Evolutionary conservation across 176 grass and related monocot species (phyloP).

Genomic region (Poa annua): DNA sequence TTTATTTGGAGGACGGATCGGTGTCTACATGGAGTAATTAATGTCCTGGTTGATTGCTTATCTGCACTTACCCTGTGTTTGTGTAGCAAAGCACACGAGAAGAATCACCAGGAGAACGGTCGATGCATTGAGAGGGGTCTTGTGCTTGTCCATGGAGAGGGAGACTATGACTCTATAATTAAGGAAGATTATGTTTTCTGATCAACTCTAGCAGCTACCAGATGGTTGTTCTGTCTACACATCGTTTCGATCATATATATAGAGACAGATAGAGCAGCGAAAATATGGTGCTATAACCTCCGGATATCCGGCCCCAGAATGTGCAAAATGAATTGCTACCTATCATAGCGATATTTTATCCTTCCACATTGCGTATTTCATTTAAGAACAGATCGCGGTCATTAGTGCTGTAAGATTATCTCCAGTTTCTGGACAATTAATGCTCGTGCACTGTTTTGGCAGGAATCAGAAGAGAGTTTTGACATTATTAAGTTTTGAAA

Average conservation of each 20-base stretch:
- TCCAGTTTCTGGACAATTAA: background rate
- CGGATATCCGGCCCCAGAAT: background rate
- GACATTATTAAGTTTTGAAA: background rate
- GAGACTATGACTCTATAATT: too few relatives aligned
- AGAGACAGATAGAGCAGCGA: background rate
- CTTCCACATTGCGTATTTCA: background rate
- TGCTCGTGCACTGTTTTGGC: background rate
- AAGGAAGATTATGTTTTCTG: too few relatives aligned
- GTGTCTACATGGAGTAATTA: too few relatives aligned
- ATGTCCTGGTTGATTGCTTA: too few relatives aligned
- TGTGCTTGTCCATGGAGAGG: background rate
- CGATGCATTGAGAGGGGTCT: background rate
- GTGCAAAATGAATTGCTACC: background rate
- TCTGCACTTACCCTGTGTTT: background rate
- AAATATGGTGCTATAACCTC: background rate
- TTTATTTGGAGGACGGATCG: background rate
- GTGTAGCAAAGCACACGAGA: background rate
- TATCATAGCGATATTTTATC: background rate
- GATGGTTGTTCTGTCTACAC: background rate
- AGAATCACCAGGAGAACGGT: background rate
- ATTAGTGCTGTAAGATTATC: background rate
- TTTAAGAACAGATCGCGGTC: background rate
- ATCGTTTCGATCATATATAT: background rate
- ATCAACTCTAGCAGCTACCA: background rate
- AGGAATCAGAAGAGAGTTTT: too few relatives aligned